phyloP scores from a whole-genome alignment of 1,284 basidiomycete genomes.

The Sanguinoderma infundibulare region DNA sequence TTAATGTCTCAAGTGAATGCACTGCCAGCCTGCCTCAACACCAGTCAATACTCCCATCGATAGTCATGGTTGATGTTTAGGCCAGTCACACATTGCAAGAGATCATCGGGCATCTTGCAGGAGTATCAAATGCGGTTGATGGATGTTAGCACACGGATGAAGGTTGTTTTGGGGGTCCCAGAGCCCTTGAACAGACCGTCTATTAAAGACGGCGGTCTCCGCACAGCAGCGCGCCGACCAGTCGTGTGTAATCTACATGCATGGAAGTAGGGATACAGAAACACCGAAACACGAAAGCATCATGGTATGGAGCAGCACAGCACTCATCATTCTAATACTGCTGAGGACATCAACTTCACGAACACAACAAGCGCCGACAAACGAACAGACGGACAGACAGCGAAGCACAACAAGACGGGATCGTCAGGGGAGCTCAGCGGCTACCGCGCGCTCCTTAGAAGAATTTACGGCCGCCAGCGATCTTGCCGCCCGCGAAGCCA shows the following conservation, averaged over 20 bases:
- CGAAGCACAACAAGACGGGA: background rate
- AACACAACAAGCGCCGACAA: background rate
- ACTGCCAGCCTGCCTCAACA: no score
- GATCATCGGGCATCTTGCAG: no score
- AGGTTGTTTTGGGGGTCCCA: slow-evolving; percentile 11
- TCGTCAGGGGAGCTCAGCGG: background rate
- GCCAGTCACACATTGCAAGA: no score
- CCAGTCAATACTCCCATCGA: no score
- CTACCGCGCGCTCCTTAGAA: slow-evolving; percentile 8
- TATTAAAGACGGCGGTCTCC: slow-evolving; percentile 22
- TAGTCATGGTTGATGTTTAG: no score
- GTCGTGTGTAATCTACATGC: slow-evolving; percentile 19
- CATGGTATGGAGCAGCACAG: slow-evolving; percentile 5
- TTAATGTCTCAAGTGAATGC: no score
- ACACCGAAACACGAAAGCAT: slow-evolving; percentile 6
- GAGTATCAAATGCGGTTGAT: background rate
- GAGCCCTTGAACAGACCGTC: slow-evolving; percentile 16
- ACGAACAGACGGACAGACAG: background rate
- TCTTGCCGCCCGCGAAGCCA: slow-evolving; percentile 18
- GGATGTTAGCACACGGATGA: background rate
- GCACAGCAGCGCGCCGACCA: slow-evolving; percentile 27
- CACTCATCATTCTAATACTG: slow-evolving; percentile 4
- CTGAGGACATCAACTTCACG: background rate
- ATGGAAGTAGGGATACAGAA: slow-evolving; percentile 16
- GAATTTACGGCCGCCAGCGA: background rate